Evolutionary conservation across 2,329 filamentous ascomycete genomes (phyloP).

Genomic region (Lojkania enalia): DNA sequence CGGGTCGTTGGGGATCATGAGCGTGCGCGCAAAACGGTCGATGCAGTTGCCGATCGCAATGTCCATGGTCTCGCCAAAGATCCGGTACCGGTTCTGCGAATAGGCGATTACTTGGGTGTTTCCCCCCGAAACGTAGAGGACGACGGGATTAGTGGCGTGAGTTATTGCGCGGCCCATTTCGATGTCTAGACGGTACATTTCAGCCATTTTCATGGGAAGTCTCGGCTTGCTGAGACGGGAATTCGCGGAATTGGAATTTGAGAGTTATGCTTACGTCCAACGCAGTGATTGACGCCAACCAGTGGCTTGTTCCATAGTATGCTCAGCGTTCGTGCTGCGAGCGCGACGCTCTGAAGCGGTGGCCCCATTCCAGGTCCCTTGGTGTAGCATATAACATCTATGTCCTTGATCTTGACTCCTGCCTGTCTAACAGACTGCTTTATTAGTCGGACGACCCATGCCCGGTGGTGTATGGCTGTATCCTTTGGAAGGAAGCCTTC

Average conservation of each 20-base stretch:
- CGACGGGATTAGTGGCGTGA: constrained; percentile 85
- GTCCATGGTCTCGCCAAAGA: constrained; percentile 96
- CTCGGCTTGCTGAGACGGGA: not conserved
- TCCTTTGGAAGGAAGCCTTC: constrained; percentile 96
- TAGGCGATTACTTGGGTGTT: constrained; percentile 99
- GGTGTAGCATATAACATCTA: constrained; percentile 95
- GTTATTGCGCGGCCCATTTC: constrained; percentile 98
- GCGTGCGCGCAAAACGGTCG: constrained; percentile 89
- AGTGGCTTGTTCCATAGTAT: constrained; percentile 87
- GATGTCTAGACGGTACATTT: no score
- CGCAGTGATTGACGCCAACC: constrained; percentile 95
- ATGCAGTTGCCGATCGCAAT: constrained; percentile 98
- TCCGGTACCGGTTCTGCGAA: constrained; percentile 89
- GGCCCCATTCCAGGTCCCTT: constrained; percentile 96
- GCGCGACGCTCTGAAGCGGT: constrained; percentile 81
- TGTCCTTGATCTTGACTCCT: constrained; percentile 55
- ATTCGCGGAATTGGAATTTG: not conserved
- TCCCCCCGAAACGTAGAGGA: constrained; percentile 92
- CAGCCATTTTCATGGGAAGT: not conserved
- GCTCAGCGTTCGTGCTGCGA: constrained; percentile 79
- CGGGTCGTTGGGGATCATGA: constrained; percentile 91
- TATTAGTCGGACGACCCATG: constrained; percentile 81
- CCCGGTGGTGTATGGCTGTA: constrained; percentile 87
- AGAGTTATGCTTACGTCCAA: constrained; percentile 65
- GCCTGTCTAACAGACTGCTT: constrained; percentile 77